Base-by-base conservation (phyloP, 352 stramenopile species). In the Globisporangium mamillatum region DNA sequence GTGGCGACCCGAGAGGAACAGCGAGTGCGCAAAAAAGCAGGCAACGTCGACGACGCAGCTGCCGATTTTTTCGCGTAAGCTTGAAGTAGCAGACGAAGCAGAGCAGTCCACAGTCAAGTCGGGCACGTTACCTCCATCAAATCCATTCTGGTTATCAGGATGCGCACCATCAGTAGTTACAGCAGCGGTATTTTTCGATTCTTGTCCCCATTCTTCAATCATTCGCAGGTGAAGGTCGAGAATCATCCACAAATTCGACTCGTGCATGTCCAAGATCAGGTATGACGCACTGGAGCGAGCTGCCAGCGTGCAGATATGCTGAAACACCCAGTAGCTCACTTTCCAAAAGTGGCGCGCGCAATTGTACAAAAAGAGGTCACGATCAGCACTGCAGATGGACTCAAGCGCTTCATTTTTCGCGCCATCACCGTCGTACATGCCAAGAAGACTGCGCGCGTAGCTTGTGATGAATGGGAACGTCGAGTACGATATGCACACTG, bases 381-480 rank as follows among this genome's bases (percentile, higher is more conserved):
- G 75, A 69, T 92, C 80, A 2, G 74, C 63, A 18, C 75, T 67
- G 50, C 80, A 91, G 12, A 89, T 74, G 2, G 74, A 86, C 56
- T 81, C 80, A 27, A 91, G 75, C 1, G 70, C 73, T 25, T 82
- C 74, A 64, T 92, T 89, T 50, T 87, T 90, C 8, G 77, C 80
- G 53, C 84, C 75, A 27, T 92, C 79, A 6, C 78, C 82, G 53
- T 92, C 84, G 70, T 91, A 90, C 62, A 92, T 74, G 1, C 82
- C 81, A 2, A 94, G 75, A 24, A 91, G 75, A 69, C 82, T 90
- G 20, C 86, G 81, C 22, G 86, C 86, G 66, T 92, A 94, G 78
- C 84, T 94, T 27, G 86, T 90, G 48, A 94, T 94, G 66, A 94
- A 92, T 52, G 86, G 86, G 57, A 94, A 94, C 6, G 86, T 94